A percentile compares a stretch with the other conserved stretches of the same genome.
phyloP scores from a whole-genome alignment of 352 stramenopile genomes.

The Plasmopara muralis region DNA sequence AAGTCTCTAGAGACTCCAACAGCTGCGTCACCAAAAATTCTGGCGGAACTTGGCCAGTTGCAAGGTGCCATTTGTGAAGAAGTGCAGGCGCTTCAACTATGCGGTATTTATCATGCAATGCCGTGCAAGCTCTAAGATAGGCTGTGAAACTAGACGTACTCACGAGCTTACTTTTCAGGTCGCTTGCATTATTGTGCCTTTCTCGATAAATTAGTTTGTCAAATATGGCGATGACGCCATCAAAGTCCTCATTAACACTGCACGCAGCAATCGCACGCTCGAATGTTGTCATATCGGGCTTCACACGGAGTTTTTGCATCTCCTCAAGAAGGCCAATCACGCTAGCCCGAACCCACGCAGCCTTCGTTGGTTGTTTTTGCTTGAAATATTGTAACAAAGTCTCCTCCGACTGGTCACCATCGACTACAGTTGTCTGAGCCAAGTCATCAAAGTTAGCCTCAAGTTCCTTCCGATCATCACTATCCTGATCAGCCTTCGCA shows the following conservation, averaged over 20 bases:
- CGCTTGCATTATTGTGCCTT: conserved; percentile 1
- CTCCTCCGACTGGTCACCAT: conserved; percentile 1
- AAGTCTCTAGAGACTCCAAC: conserved; percentile 36
- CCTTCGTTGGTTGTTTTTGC: conserved; percentile 16
- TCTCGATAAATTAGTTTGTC: conserved; percentile 26
- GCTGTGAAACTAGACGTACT: conserved; percentile 31
- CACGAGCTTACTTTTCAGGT: conserved; percentile 24
- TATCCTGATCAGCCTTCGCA: conserved; percentile 3
- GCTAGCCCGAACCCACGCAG: conserved; percentile 18
- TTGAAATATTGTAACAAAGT: conserved; percentile 3
- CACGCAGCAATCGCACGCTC: conserved; percentile 36
- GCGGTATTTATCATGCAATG: conserved; percentile 25
- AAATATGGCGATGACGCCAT: conserved; percentile 34
- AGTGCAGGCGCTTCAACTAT: conserved; percentile 27
- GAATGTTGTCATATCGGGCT: conserved; percentile 26
- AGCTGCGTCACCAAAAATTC: conserved; percentile 34
- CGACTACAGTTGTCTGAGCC: background rate
- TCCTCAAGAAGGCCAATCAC: conserved; percentile 27
- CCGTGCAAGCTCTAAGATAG: conserved; percentile 35
- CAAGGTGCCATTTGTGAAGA: conserved; percentile 35
- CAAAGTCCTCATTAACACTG: conserved; percentile 30
- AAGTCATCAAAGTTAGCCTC: background rate
- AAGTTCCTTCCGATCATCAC: conserved; percentile 1
- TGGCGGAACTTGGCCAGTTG: conserved; percentile 19
- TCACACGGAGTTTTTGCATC: conserved; percentile 31